Percentiles rank a stretch among this genome's conserved stretches.
Evolutionary conservation across 2,329 filamentous ascomycete species (phyloP).

Genomic region (Aspergillus fumigatiaffinis): DNA sequence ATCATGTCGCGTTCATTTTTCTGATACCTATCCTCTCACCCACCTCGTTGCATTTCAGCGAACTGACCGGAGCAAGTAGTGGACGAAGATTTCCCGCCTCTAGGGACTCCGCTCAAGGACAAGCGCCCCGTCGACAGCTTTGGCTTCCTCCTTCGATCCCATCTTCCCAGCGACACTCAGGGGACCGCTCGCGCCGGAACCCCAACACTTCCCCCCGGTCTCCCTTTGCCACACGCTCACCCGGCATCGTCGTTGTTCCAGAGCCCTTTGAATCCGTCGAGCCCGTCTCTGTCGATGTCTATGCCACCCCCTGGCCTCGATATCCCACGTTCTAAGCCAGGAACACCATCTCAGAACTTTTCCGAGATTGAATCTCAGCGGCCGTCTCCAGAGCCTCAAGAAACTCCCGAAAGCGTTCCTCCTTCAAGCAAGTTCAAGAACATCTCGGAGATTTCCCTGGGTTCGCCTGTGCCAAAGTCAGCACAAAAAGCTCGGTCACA

Average conservation of each 20-base stretch:
- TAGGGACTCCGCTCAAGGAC: conserved; percentile 38
- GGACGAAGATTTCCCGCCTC: conserved; percentile 46
- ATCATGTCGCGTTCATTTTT: neutral
- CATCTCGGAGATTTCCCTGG: conserved; percentile 37
- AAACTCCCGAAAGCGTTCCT: conserved; percentile 16
- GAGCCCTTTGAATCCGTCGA: conserved; percentile 27
- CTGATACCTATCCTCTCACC: neutral
- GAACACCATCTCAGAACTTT: conserved; percentile 26
- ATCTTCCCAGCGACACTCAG: conserved; percentile 29
- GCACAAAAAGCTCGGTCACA: conserved; percentile 25
- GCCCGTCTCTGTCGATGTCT: conserved; percentile 26
- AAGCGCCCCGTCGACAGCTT: conserved; percentile 31
- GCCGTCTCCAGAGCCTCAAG: conserved; percentile 25
- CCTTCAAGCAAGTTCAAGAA: conserved; percentile 26
- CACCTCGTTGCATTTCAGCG: conserved; percentile 13
- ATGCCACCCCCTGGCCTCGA: conserved; percentile 27
- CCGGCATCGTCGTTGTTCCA: conserved; percentile 32
- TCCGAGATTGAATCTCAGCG: conserved; percentile 21
- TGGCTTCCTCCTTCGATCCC: conserved; percentile 34
- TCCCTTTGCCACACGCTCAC: conserved; percentile 41
- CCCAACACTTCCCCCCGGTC: conserved; percentile 38
- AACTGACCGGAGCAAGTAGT: conserved; percentile 35
- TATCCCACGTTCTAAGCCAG: conserved; percentile 21
- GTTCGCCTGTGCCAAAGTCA: conserved; percentile 38
- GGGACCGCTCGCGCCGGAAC: conserved; percentile 33